These are phyloP conservation scores for Botrytis sinoallii DNA, from an alignment of 2,329 filamentous ascomycete species.

Conservation along the genomic window DNA sequence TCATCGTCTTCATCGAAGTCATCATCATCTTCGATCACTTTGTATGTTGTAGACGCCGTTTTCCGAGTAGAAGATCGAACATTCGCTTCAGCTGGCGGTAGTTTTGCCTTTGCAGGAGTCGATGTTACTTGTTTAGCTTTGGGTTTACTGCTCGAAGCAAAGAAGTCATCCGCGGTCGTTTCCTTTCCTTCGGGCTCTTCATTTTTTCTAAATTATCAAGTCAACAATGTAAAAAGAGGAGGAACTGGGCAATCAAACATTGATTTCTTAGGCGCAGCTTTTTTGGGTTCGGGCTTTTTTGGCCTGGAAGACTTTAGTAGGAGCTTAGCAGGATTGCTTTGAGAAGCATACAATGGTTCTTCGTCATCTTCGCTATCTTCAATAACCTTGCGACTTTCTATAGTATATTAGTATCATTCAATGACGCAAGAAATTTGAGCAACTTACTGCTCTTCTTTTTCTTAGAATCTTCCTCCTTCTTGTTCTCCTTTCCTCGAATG, in stretches of 20 bases:
- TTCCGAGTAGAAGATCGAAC: conserved; percentile 34
- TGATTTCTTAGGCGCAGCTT: conserved; percentile 56
- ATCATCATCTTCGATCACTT: conserved; percentile 44
- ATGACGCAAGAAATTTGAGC: background rate
- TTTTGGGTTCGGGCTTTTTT: conserved; percentile 53
- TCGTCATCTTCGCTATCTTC: conserved; percentile 79
- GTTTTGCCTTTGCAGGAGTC: conserved; percentile 29
- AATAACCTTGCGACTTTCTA: conserved; percentile 64
- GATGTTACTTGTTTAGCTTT: conserved; percentile 33
- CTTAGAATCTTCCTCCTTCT: conserved; percentile 37
- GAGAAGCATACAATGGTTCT: conserved; percentile 41
- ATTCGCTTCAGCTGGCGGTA: conserved; percentile 25
- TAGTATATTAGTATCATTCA: conserved; percentile 19
- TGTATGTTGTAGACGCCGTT: conserved; percentile 29
- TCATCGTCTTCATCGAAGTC: conserved; percentile 70
- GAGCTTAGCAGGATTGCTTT: background rate
- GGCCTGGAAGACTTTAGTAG: conserved; percentile 34
- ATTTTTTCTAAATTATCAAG: conserved; percentile 29
- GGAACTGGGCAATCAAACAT: conserved; percentile 41
- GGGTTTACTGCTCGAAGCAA: conserved; percentile 36
- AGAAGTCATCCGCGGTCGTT: conserved; percentile 38
- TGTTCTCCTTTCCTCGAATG: conserved; percentile 43
- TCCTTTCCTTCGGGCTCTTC: conserved; percentile 36
- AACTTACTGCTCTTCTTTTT: conserved; percentile 36
- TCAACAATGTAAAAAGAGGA: background rate